Base-by-base conservation (phyloP, 2,329 filamentous ascomycete genomes). In the Pyrenochaeta sp. region DNA sequence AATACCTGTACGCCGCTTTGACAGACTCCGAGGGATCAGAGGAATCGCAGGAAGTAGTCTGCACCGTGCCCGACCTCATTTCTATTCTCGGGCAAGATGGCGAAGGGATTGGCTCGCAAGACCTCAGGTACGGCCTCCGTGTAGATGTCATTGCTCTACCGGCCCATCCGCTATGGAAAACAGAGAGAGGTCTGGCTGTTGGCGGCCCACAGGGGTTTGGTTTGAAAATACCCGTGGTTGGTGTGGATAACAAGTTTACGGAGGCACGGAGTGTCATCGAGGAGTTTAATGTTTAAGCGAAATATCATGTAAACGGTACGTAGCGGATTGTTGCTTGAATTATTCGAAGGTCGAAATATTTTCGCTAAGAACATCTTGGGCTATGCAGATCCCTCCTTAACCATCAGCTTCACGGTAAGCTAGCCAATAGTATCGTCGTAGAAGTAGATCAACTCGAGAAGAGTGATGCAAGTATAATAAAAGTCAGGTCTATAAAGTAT, bases 171-270 rank as follows among this genome's bases (percentile, higher is more conserved):
- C 13, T 46, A 3, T 46, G 43, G 43, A 46, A 37, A 20, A 41
- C 34, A 6, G 27, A 44, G 30, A 38, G 38, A 23, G 41, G 46
- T 15, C 27, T 44, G 32, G 28, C n/a, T 3, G 26, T 35, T 19
- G 32, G 46, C 19, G 41, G 46, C 1, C 36, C 41, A 11, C 34
- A 41, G n/a, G 46, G 35, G 3, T 50, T 50, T 35, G 46, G 41
- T 15, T 31, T 44, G 17, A 24, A 32, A 4, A 37, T 20, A 10
- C 35, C 35, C 4, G 21, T 37, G 15, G 23, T 28, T 14, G 26
- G 19, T 9, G 22, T 43, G 13, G 26, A 43, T 7, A 20, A 37
- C 14, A 27, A 24, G n/a, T 43, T 43, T 18, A 23, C 23, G 7
- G 21, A 43, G 32, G 10, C 40, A 9, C 17, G 32, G 8, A 43